Evolutionary conservation across 2,329 filamentous ascomycete genomes (phyloP).

Genomic region (Cladobotryum protrusum): DNA sequence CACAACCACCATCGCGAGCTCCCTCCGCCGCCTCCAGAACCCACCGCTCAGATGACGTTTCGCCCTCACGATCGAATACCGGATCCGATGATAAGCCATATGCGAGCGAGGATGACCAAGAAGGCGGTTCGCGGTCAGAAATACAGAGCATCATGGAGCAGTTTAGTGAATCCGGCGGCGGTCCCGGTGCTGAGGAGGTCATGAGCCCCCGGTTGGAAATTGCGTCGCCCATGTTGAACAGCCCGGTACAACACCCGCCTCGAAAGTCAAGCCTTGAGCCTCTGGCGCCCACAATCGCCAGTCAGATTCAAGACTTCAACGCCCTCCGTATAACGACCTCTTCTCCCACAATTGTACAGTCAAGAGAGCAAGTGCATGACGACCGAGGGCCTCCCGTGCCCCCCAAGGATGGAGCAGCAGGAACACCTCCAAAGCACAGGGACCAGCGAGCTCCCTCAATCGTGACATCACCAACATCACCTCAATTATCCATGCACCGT

Average conservation of each 20-base stretch:
- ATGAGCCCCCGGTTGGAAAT: conserved; percentile 87
- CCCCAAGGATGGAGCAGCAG: conserved; percentile 50
- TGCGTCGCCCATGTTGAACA: conserved; percentile 69
- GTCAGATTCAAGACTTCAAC: conserved; percentile 43
- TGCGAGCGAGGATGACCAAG: conserved; percentile 56
- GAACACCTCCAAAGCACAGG: conserved; percentile 29
- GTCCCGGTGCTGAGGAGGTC: conserved; percentile 71
- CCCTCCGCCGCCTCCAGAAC: conserved; percentile 49
- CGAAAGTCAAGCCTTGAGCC: conserved; percentile 83
- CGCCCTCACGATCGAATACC: conserved; percentile 48
- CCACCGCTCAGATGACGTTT: conserved; percentile 37
- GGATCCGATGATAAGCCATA: conserved; percentile 52
- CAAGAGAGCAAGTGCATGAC: conserved; percentile 33
- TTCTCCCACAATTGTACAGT: conserved; percentile 32
- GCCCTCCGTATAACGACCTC: conserved; percentile 35
- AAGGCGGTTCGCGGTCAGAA: conserved; percentile 69
- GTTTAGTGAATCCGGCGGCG: conserved; percentile 70
- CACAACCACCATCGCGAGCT: conserved; percentile 53
- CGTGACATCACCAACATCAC: conserved; percentile 37
- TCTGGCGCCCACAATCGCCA: conserved; percentile 44
- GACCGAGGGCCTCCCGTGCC: conserved; percentile 53
- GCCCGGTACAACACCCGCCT: conserved; percentile 64
- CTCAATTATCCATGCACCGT: conserved; percentile 47
- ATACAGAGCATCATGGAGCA: conserved; percentile 98
- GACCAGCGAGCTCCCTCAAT: conserved; percentile 30